Conservation (phyloP, 306 rosid species). For the Fragaria iinumae region DNA sequence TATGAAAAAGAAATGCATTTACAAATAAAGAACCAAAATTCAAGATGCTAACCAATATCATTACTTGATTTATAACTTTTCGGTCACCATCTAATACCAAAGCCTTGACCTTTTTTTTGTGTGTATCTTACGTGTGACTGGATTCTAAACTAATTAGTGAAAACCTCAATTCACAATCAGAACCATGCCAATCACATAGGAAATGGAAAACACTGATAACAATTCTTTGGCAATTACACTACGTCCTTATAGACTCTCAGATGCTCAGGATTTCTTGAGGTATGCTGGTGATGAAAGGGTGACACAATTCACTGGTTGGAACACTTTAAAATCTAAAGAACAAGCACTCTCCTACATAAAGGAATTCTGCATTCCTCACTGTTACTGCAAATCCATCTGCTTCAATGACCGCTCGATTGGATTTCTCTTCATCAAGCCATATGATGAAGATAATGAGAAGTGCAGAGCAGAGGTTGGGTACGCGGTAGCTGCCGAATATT, state of each 20-base stretch:
- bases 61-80: too few species aligned
- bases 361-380: slow-evolving; percentile 24
- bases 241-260: slow-evolving; percentile 1
- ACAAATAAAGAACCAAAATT: too few species aligned
- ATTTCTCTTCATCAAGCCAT: slow-evolving; percentile 16
- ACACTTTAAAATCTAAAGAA: slow-evolving; percentile 25
- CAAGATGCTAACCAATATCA: too few species aligned
- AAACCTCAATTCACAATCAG: too few species aligned
- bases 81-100: too few species aligned
- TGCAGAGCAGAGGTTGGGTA: slow-evolving; percentile 22
- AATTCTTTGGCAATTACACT: too few species aligned
- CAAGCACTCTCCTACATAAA: slow-evolving; percentile 23
- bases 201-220: too few species aligned
- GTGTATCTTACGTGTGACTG: too few species aligned
- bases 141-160: too few species aligned
- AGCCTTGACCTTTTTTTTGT: too few species aligned
- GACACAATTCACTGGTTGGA: slow-evolving; percentile 32
- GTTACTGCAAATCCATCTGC: slow-evolving; percentile 36
- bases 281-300: slow-evolving; percentile 19
- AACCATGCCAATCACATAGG: too few species aligned
- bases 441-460: slow-evolving; percentile 9
- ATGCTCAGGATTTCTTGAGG: slow-evolving; percentile 28
- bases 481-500: slow-evolving; percentile 20
- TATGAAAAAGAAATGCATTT: too few species aligned
- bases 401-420: slow-evolving; percentile 31